A percentile compares a stretch with the other conserved stretches of the same genome.
phyloP scores from a whole-genome alignment of 228 moss, liverwort and hornwort species.

The Sphagnum fallax region DNA sequence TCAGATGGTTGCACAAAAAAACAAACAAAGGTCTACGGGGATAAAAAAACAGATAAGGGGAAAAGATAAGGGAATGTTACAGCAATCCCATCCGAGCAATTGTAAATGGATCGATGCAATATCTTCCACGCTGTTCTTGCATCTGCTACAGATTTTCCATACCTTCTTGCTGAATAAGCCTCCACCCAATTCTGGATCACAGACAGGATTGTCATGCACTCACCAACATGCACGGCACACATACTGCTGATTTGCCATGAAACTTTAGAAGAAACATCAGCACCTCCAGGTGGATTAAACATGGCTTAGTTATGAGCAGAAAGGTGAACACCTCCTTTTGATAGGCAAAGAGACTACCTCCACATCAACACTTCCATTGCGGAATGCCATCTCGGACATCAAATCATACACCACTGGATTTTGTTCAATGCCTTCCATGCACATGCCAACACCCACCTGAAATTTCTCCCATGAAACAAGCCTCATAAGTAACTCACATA shows the following conservation, averaged over 20 bases:
- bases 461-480: neutral
- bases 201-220: neutral
- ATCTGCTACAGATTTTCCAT: constrained; percentile 62
- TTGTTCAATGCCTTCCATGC: constrained; percentile 98
- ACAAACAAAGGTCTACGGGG: neutral
- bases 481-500: neutral
- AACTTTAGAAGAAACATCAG: no score
- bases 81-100: constrained; percentile 79
- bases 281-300: no score
- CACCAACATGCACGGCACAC: neutral
- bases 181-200: constrained; percentile 59
- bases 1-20: no score
- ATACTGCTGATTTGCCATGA: no score
- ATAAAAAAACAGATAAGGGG: neutral
- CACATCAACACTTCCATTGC: constrained; percentile 29
- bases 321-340: no score
- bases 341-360: constrained; percentile 25
- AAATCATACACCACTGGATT: constrained; percentile 94
- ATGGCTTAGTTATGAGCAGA: no score
- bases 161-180: constrained; percentile 68
- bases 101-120: constrained; percentile 63
- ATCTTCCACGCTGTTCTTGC: constrained; percentile 76
- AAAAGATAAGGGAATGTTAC: constrained; percentile 22
- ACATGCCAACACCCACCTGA: constrained; percentile 89
- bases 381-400: constrained; percentile 95